These are phyloP conservation scores for Medicago arabica DNA, from an alignment of 306 rosid genomes.

Conservation along the genomic window DNA sequence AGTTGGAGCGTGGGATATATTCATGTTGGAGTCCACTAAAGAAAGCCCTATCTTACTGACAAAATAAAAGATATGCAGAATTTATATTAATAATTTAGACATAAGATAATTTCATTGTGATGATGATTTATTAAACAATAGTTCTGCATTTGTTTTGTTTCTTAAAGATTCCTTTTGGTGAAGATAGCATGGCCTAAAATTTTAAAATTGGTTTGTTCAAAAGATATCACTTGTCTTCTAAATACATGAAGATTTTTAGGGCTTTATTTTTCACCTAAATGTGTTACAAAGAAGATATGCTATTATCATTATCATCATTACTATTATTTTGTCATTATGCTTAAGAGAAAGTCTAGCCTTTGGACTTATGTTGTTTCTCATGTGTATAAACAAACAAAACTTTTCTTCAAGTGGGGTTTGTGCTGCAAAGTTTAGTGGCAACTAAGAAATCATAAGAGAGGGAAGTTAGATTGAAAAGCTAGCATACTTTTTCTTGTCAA, in stretches of 20 bases:
- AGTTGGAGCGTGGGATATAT: slow-evolving; percentile 50
- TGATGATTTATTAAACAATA: slow-evolving; percentile 32
- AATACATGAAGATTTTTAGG: slow-evolving; percentile 25
- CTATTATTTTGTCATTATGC: slow-evolving; percentile 37
- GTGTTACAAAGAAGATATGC: slow-evolving; percentile 27
- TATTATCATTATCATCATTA: neutral
- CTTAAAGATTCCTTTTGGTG: too few relatives aligned
- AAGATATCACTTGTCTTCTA: slow-evolving; percentile 8
- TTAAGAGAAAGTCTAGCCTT: slow-evolving; percentile 42
- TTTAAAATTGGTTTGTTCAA: neutral
- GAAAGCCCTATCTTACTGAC: slow-evolving; percentile 42
- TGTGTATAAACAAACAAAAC: slow-evolving; percentile 59
- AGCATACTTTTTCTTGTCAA: slow-evolving; percentile 62
- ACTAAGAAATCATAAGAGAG: slow-evolving; percentile 59
- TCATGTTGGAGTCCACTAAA: slow-evolving; percentile 60
- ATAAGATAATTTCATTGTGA: slow-evolving; percentile 33
- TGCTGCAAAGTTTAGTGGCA: slow-evolving; percentile 55
- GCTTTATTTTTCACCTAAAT: slow-evolving; percentile 40
- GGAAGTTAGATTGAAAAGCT: slow-evolving; percentile 63
- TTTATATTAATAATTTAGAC: slow-evolving; percentile 42
- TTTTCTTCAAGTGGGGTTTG: slow-evolving; percentile 50
- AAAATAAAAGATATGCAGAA: slow-evolving; percentile 42
- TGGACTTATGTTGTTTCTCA: slow-evolving; percentile 50
- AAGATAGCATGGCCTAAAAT: too few relatives aligned
- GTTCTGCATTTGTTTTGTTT: too few relatives aligned